Conservation (phyloP, 306 rosid genomes). For the Glycine tomentella region DNA sequence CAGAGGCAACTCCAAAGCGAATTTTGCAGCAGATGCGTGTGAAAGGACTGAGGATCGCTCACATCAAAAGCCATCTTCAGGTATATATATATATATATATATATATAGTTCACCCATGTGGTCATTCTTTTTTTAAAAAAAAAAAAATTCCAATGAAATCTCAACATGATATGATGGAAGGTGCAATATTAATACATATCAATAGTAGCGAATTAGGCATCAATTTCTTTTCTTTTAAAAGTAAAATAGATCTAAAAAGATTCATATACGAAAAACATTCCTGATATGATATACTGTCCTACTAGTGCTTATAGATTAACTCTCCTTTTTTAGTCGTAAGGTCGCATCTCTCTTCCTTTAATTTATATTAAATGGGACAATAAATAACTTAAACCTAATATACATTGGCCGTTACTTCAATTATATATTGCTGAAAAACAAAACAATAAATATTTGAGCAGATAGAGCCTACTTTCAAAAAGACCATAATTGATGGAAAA, state of each 20-base stretch:
- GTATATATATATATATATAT: no score
- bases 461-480: neutral
- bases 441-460: neutral
- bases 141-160: neutral
- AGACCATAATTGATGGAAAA: neutral
- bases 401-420: neutral
- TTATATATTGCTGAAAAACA: slow-evolving; percentile 15
- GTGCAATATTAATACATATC: neutral
- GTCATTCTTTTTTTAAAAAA: no score
- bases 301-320: neutral
- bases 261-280: neutral
- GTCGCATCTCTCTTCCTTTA: neutral
- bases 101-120: neutral
- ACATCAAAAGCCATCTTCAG: slow-evolving; percentile 81
- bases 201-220: neutral
- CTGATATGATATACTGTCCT: neutral
- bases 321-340: neutral
- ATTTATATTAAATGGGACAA: neutral
- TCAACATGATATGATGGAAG: neutral
- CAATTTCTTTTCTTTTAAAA: neutral
- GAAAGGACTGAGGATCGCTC: slow-evolving; percentile 66
- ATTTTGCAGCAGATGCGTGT: slow-evolving; percentile 70
- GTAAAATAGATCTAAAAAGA: neutral
- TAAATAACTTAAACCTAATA: neutral
- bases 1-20: slow-evolving; percentile 73